Conservation (phyloP, 176 grass and related monocot genomes). For the Saccharum officinarum region DNA sequence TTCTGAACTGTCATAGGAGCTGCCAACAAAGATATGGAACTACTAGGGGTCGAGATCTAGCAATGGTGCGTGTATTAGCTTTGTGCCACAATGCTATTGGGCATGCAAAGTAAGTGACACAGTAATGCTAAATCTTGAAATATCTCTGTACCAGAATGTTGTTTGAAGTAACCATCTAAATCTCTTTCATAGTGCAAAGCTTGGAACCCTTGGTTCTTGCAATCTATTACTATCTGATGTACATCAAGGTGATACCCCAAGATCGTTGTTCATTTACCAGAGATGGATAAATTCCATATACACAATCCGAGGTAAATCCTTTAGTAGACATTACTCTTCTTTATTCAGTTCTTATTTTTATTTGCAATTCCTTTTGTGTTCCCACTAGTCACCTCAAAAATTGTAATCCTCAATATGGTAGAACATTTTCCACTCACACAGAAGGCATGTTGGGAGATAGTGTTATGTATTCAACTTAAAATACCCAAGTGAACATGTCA, state of each 20-base stretch:
- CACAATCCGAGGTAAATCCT: slow-evolving; percentile 67
- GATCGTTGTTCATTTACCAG: slow-evolving; percentile 83
- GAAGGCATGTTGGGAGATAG: background rate
- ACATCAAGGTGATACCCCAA: slow-evolving; percentile 75
- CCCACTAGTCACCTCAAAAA: background rate
- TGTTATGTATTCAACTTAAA: slow-evolving; percentile 20
- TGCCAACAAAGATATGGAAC: slow-evolving; percentile 84
- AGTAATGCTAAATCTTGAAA: slow-evolving; percentile 13
- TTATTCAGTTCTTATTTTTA: background rate
- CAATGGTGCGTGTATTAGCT: slow-evolving; percentile 65
- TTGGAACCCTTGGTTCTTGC: slow-evolving; percentile 54
- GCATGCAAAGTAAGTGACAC: slow-evolving; percentile 77
- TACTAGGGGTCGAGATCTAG: slow-evolving; percentile 81
- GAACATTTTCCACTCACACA: slow-evolving; percentile 19
- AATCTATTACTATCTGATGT: slow-evolving; percentile 75
- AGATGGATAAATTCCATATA: slow-evolving; percentile 88
- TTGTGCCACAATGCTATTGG: slow-evolving; percentile 77
- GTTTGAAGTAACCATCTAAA: slow-evolving; percentile 32
- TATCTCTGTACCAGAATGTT: background rate
- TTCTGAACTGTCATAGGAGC: slow-evolving; percentile 50
- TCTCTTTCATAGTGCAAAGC: slow-evolving; percentile 55
- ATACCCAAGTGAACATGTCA: background rate
- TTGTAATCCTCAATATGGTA: background rate
- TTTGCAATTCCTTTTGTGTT: slow-evolving; percentile 21
- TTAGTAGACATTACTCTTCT: background rate